A percentile compares a stretch with the other conserved stretches of the same genome.
Evolutionary conservation across 495 filamentous ascomycete genomes (phyloP).

Genomic region (Hyaloscypha bicolor): DNA sequence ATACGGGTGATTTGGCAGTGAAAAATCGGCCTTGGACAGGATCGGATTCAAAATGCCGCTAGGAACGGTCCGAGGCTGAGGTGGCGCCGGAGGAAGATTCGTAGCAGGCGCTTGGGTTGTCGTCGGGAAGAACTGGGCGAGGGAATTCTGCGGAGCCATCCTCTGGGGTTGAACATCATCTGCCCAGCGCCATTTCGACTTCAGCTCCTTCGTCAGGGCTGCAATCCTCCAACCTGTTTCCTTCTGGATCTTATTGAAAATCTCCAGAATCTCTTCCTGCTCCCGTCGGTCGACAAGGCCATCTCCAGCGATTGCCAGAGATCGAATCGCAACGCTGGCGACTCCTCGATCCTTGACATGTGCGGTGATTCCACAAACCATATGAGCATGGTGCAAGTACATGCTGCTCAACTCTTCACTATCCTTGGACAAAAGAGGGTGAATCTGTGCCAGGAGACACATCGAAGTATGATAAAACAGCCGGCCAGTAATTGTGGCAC

Average conservation of each 20-base stretch:
- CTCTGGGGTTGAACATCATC: constrained; percentile 40
- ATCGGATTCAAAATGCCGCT: constrained; percentile 65
- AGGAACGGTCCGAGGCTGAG: constrained; percentile 24
- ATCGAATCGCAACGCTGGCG: constrained; percentile 73
- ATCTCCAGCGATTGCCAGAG: constrained; percentile 78
- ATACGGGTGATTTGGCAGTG: constrained; percentile 74
- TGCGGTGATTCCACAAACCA: constrained; percentile 85
- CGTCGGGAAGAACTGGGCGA: constrained; percentile 28
- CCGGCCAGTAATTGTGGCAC: constrained; percentile 75
- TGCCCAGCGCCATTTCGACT: constrained; percentile 78
- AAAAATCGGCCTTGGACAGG: constrained; percentile 68
- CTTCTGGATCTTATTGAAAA: constrained; percentile 72
- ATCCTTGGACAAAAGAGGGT: constrained; percentile 60
- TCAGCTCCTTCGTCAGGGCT: constrained; percentile 68
- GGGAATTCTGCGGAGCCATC: constrained; percentile 25
- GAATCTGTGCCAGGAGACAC: constrained; percentile 75
- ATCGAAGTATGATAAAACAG: constrained; percentile 92
- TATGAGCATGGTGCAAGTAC: constrained; percentile 71
- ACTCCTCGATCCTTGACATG: constrained; percentile 82
- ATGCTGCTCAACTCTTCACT: constrained; percentile 69
- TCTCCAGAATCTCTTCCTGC: constrained; percentile 80
- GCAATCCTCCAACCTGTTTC: constrained; percentile 79
- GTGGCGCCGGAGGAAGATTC: constrained; percentile 25
- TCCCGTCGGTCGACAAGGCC: constrained; percentile 67
- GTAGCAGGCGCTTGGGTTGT: constrained; percentile 12